Evolutionary conservation across 2,329 filamentous ascomycete genomes (phyloP), one percentile per base, ranked within the genome.

Genomic region (Calonectria pteridis): DNA sequence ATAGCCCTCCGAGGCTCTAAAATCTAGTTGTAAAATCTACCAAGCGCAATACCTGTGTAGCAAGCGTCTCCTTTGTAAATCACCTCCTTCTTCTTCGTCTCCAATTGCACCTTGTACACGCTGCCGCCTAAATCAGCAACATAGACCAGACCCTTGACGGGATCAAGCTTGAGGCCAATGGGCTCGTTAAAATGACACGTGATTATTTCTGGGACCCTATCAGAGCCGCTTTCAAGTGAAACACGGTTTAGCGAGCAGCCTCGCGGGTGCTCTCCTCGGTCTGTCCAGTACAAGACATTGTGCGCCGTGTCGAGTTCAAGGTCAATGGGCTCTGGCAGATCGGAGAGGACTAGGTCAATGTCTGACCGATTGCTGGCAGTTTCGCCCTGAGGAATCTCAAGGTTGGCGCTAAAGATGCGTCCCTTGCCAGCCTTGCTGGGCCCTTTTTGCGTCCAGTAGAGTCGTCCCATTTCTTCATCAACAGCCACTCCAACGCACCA

Each of bases 401-500:
- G 9, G 31, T 37, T 37, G 31, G 53, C 31, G 9, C n/a, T 14
- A 16, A 59, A 37, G 31, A 59, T 59, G 4, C 33, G 53, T 3
- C 53, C 33, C 5, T 37, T 33, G n/a, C 31, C 53, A 18, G 31
- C 31, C 53, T 59, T 59, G 31, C 53, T 59, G 18, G 53, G 53
- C n/a, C 53, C 53, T 18, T 59, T 59, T 37, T 59, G 53, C 6
- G 53, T 59, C 53, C 53, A 59, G n/a, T 59, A 59, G 18, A 59
- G 18, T 5, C 33, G 31, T 26, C 29, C 53, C 13, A 6, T 37
- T 13, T 59, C 53, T 5, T 35, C 53, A 37, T 59, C 53, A 18
- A 59, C 31, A 3, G 53, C 31, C n/a, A 59, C 33, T 3, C 53
- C 53, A 10, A 59, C 53, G 14, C 53, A 59, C 53, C 53, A 59